Evolutionary conservation across 2,329 filamentous ascomycete genomes (phyloP).

Genomic region (Ceratocystis alfenasii): DNA sequence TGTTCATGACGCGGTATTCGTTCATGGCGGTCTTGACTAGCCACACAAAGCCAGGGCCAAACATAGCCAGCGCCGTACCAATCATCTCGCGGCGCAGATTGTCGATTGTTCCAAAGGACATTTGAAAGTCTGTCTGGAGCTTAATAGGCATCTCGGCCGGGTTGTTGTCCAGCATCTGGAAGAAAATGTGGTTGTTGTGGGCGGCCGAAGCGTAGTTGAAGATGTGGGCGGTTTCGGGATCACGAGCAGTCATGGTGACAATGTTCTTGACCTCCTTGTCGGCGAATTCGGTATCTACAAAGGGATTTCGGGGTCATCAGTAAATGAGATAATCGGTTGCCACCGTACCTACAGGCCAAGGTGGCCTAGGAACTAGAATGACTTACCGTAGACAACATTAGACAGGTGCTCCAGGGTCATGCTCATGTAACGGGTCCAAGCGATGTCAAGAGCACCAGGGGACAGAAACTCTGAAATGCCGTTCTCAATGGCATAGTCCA

Average conservation of each 20-base stretch:
- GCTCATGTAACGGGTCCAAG: constrained; percentile 74
- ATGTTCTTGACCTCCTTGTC: constrained; percentile 53
- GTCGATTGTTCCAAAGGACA: constrained; percentile 69
- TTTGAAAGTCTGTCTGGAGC: constrained; percentile 49
- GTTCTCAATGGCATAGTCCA: constrained; percentile 36
- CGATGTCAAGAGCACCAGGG: constrained; percentile 54
- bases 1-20: constrained; percentile 61
- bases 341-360: neutral
- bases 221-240: constrained; percentile 60
- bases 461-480: constrained; percentile 62
- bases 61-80: constrained; percentile 75
- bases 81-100: constrained; percentile 71
- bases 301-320: constrained; percentile 9
- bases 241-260: constrained; percentile 62
- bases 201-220: constrained; percentile 98
- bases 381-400: constrained; percentile 56
- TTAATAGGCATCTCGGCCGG: constrained; percentile 42
- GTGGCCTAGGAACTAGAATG: neutral
- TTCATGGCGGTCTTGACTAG: constrained; percentile 51
- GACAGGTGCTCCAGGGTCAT: constrained; percentile 68
- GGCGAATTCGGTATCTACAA: constrained; percentile 51
- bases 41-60: constrained; percentile 96
- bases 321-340: neutral
- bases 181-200: constrained; percentile 82
- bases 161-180: constrained; percentile 41